A percentile compares a stretch with the other conserved stretches of the same genome.
Evolutionary conservation across 2,329 filamentous ascomycete genomes (phyloP).

Genomic region (Nothophaeocryptopus gaeumannii): DNA sequence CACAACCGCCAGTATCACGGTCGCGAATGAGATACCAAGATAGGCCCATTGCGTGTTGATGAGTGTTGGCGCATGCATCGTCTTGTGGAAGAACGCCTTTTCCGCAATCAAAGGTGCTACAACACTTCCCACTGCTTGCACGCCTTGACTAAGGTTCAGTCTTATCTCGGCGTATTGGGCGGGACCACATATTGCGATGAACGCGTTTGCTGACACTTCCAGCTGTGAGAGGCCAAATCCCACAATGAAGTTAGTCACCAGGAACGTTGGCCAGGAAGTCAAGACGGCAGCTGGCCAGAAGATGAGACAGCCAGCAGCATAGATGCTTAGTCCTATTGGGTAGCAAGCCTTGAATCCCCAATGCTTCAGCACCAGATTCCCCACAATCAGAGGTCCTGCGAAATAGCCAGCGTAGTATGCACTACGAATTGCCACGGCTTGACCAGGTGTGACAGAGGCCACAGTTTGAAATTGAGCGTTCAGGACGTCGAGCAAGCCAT

Average conservation of each 20-base stretch:
- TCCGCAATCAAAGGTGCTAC: constrained; percentile 59
- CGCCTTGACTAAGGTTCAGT: constrained; percentile 59
- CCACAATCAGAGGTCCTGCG: constrained; percentile 66
- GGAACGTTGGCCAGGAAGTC: constrained; percentile 58
- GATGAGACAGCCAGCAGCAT: constrained; percentile 59
- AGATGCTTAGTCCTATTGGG: constrained; percentile 59
- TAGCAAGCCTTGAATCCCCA: constrained; percentile 64
- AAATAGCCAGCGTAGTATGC: constrained; percentile 72
- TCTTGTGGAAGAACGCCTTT: constrained; percentile 54
- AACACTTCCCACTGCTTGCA: constrained; percentile 61
- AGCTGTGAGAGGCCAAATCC: constrained; percentile 59
- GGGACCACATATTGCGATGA: constrained; percentile 61
- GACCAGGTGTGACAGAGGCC: constrained; percentile 57
- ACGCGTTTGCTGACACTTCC: constrained; percentile 61
- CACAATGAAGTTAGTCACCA: constrained; percentile 62
- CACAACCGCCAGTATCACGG: constrained; percentile 55
- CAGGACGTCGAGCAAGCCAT: constrained; percentile 78
- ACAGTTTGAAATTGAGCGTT: constrained; percentile 68
- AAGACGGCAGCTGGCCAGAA: constrained; percentile 66
- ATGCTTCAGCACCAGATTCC: constrained; percentile 54
- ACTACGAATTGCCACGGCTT: constrained; percentile 66
- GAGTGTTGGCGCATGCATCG: constrained; percentile 49
- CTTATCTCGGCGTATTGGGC: constrained; percentile 59
- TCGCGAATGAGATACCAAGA: constrained; percentile 61
- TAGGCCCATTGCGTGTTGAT: constrained; percentile 65